Base-by-base conservation (phyloP, 345 rosid species). In the Bretschneidera sinensis region DNA sequence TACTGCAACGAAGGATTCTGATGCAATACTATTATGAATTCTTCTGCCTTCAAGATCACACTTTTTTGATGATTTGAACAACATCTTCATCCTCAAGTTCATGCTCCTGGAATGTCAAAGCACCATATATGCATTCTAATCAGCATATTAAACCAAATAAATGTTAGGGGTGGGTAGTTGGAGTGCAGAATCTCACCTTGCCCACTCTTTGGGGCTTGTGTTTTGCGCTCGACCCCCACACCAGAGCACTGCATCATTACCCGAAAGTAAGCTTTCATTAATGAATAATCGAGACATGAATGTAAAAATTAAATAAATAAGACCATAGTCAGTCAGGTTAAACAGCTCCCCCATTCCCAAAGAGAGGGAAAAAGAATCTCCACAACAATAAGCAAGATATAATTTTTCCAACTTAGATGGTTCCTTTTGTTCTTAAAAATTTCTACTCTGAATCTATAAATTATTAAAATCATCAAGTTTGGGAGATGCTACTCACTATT, bases 171-270 rank as follows among this genome's bases (percentile, higher is more conserved):
- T 7, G 24, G 31, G 17, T 35, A 55, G 48, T 3, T 21, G 20
- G 24, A 43, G 21, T 43, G 48, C 21, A 63, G 53, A 64, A 68
- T 54, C 60, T 62, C 35, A 94, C 97, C 99, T 88, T 94, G 86
- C 97, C 99, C 71, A 94, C 99, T 74, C 99, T 86, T 65, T 94
- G 99, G 6, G 99, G 99, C 79, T 90, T 94, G 85, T 94, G 99
- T 76, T 94, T 94, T 4, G 56, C 97, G 33, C 99, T 94, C 4
- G 99, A 94, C 58, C 99, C 99, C 99, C 99, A 94, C 9, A 90
- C 97, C 25, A 94, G 69, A 59, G 96, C 96, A 57, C 99, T 90
- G 92, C 52, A 71, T 49, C 54, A 73, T 19, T 65, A 25, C 10
- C 15, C 24, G 64, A 59, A 16, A 66, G 55, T 47, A 52, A 66